These are phyloP conservation scores for Chlorokybus atmophyticus DNA, from an alignment of 139 green algal genomes.

Conservation along the genomic window DNA sequence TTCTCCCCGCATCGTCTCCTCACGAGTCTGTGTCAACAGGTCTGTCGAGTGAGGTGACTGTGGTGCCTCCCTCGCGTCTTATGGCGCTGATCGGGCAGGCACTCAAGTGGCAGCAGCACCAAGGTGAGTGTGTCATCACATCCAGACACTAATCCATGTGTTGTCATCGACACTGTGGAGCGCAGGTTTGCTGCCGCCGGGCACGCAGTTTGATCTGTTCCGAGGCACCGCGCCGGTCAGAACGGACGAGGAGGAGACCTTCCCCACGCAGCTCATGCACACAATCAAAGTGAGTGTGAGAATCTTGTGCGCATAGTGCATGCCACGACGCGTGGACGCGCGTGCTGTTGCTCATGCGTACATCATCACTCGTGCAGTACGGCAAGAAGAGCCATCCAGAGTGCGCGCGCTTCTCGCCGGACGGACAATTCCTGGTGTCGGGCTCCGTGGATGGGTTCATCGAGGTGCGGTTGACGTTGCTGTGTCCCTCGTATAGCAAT, in stretches of 20 bases:
- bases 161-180: no score
- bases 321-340: no score
- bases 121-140: constrained; percentile 52
- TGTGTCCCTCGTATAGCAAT: neutral
- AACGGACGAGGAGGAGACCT: constrained; percentile 77
- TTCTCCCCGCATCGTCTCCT: neutral
- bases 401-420: constrained; percentile 66
- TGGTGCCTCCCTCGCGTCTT: constrained; percentile 76
- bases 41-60: constrained; percentile 69
- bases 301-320: no score
- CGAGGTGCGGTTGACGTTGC: constrained; percentile 63
- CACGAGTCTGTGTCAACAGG: neutral
- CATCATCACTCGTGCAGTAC: no score
- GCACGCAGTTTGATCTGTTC: constrained; percentile 84
- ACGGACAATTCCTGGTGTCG: constrained; percentile 75
- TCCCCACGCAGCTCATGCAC: constrained; percentile 40
- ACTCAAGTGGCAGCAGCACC: constrained; percentile 89
- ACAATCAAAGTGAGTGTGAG: constrained; percentile 63
- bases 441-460: constrained; percentile 93
- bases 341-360: no score
- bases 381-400: constrained; percentile 54
- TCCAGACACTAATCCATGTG: no score
- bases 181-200: constrained; percentile 52
- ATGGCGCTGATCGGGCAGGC: constrained; percentile 92
- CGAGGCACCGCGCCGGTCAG: constrained; percentile 50